Evolutionary conservation across 2,329 filamentous ascomycete genomes (phyloP).

Genomic region (Talaromyces islandicus): DNA sequence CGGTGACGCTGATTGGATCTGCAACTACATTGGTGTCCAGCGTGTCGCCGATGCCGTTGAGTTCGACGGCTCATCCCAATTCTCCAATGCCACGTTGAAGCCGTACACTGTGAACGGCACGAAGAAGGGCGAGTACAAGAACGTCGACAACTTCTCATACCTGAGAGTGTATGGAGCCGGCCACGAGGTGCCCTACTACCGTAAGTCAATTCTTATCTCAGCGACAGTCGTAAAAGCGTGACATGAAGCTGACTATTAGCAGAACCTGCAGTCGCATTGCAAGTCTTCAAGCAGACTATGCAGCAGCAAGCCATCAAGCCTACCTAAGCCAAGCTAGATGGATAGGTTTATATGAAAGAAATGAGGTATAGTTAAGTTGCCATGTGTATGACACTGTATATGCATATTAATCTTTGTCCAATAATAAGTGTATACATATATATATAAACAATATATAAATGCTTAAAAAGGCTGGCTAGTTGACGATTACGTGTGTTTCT

Average conservation of each 20-base stretch:
- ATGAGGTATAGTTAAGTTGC: not conserved
- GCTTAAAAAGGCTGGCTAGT: not conserved
- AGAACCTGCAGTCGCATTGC: not conserved
- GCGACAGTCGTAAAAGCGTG: not conserved
- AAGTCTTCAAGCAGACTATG: slow-evolving; percentile 54
- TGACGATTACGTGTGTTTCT: not conserved
- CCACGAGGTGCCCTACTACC: slow-evolving; percentile 46
- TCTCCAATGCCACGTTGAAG: slow-evolving; percentile 46
- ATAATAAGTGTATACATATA: not conserved
- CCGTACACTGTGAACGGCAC: slow-evolving; percentile 33
- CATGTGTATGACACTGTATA: not conserved
- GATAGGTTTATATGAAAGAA: not conserved
- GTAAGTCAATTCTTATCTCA: not conserved
- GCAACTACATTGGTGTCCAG: slow-evolving; percentile 55
- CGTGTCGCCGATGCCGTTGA: slow-evolving; percentile 44
- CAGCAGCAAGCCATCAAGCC: not conserved
- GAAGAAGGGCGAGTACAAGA: slow-evolving; percentile 40
- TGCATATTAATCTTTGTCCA: not conserved
- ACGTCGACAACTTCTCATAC: slow-evolving; percentile 44
- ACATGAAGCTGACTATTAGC: slow-evolving; percentile 37
- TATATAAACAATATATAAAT: not conserved
- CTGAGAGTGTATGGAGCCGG: slow-evolving; percentile 43
- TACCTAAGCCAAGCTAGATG: not conserved
- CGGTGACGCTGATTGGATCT: slow-evolving; percentile 54
- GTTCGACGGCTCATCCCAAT: slow-evolving; percentile 38